Evolutionary conservation across 2,329 filamentous ascomycete species (phyloP).

Genomic region (Trichophyton schoenleinii): DNA sequence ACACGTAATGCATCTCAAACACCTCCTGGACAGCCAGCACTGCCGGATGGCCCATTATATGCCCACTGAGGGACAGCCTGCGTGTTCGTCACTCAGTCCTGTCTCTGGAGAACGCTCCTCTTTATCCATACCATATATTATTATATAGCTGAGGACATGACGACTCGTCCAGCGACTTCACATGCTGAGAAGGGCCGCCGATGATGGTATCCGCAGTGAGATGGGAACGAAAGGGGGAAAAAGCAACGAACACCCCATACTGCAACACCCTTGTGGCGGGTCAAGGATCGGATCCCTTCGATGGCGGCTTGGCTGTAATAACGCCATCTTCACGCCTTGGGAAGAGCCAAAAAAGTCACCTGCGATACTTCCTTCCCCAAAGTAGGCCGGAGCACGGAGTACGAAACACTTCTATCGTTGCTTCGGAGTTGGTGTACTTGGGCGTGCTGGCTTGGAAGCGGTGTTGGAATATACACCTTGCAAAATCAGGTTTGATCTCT

Average conservation of each 20-base stretch:
- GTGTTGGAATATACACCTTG: not conserved
- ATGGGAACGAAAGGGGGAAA: not conserved
- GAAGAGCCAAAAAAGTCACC: not conserved
- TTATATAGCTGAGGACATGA: not conserved
- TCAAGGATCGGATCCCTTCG: not conserved
- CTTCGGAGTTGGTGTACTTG: not conserved
- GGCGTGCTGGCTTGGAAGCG: not conserved
- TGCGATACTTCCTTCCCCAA: too few relatives aligned
- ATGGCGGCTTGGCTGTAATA: conserved; percentile 1
- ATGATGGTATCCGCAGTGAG: not conserved
- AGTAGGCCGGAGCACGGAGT: not conserved
- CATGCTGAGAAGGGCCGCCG: not conserved
- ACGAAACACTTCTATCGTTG: not conserved
- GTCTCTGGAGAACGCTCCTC: not conserved
- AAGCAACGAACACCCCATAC: not conserved
- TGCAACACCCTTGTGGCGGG: not conserved
- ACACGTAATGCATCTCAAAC: conserved; percentile 1
- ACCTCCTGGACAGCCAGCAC: not conserved
- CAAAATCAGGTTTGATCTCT: not conserved
- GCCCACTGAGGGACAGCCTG: not conserved
- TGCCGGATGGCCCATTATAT: not conserved
- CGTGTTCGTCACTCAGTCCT: not conserved
- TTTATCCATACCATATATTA: not conserved
- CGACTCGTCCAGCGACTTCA: not conserved
- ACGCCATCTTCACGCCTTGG: not conserved